These are phyloP conservation scores for Lanzia echinophila DNA, from an alignment of 2,329 filamentous ascomycete genomes.

Conservation along the genomic window DNA sequence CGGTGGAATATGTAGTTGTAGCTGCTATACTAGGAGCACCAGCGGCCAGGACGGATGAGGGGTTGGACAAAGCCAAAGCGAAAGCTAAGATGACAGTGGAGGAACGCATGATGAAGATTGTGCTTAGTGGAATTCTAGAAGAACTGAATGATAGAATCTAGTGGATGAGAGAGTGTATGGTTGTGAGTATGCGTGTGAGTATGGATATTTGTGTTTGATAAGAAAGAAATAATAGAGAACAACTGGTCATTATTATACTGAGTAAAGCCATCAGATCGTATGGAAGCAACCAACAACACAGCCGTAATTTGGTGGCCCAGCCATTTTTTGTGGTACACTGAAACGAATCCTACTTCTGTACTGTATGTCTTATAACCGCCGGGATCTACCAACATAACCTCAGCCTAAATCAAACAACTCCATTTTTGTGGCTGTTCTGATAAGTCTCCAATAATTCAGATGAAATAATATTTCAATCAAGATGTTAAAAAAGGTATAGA, in stretches of 20 bases:
- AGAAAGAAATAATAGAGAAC: neutral
- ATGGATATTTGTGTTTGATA: slow-evolving; percentile 1
- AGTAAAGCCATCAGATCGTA: neutral
- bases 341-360: slow-evolving; percentile 3
- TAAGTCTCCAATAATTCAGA: too few relatives aligned
- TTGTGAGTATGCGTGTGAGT: neutral
- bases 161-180: neutral
- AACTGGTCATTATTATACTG: neutral
- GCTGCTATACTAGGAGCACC: neutral
- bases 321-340: slow-evolving; percentile 2
- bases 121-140: neutral
- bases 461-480: too few relatives aligned
- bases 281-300: slow-evolving; percentile 5
- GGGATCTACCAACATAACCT: too few relatives aligned
- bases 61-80: slow-evolving; percentile 4
- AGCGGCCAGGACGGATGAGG: slow-evolving; percentile 3
- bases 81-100: slow-evolving; percentile 7
- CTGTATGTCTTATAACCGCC: too few relatives aligned
- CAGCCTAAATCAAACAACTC: too few relatives aligned
- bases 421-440: too few relatives aligned
- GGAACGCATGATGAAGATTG: slow-evolving; percentile 8
- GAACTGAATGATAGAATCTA: neutral
- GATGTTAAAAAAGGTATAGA: too few relatives aligned
- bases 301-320: slow-evolving; percentile 5
- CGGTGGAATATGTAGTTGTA: neutral